phyloP scores from a whole-genome alignment of 768 basidiomycete genomes.

The Boletus subparvulus region DNA sequence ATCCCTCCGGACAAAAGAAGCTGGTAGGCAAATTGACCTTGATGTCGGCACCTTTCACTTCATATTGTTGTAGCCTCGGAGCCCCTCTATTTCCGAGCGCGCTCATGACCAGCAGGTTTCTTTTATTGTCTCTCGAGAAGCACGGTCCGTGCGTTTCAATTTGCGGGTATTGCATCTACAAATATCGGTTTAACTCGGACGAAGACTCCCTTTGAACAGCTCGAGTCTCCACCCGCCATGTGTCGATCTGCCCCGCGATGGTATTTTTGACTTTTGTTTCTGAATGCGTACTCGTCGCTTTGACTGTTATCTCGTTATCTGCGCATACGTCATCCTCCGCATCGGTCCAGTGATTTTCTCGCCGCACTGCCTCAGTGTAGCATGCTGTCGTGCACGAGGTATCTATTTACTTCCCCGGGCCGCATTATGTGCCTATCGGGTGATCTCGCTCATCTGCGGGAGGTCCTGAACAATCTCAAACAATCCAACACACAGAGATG shows the following conservation, averaged over 20 bases:
- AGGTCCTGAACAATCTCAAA: not conserved
- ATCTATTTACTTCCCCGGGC: slow-evolving; percentile 21
- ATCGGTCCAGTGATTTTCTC: slow-evolving; percentile 19
- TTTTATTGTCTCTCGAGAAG: slow-evolving; percentile 8
- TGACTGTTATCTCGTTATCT: slow-evolving; percentile 14
- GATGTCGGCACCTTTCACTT: slow-evolving; percentile 10
- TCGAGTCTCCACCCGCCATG: not conserved
- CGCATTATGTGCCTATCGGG: slow-evolving; percentile 14
- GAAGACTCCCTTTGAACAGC: too few species aligned
- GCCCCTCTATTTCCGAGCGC: slow-evolving; percentile 20
- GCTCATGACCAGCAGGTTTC: not conserved
- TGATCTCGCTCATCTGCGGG: slow-evolving; percentile 4
- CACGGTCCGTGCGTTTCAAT: not conserved
- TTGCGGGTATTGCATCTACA: not conserved
- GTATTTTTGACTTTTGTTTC: not conserved
- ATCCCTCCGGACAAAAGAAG: slow-evolving; percentile 6
- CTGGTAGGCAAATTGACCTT: not conserved
- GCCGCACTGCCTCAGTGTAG: slow-evolving; percentile 13
- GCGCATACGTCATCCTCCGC: slow-evolving; percentile 17
- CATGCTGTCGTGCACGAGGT: slow-evolving; percentile 22
- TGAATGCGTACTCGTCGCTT: slow-evolving; percentile 6
- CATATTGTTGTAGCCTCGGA: slow-evolving; percentile 18
- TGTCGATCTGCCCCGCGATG: not conserved
- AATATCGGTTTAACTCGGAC: not conserved
- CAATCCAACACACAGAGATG: not conserved